phyloP scores from a whole-genome alignment of 2,329 filamentous ascomycete species.

The Cordyceps militaris region DNA sequence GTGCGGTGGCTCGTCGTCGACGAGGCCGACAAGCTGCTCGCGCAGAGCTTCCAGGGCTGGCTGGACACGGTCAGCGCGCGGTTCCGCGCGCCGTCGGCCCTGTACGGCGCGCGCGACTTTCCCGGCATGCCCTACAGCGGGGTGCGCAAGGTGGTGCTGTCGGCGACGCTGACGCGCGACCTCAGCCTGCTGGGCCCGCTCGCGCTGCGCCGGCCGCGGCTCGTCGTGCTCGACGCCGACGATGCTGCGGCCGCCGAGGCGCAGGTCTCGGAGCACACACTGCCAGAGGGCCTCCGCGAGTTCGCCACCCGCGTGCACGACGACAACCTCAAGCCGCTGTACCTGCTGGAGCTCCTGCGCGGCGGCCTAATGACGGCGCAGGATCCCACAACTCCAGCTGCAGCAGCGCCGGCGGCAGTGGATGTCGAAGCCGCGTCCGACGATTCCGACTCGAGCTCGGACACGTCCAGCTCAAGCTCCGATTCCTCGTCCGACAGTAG shows the following conservation, averaged over 20 bases:
- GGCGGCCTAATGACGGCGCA: constrained; percentile 40
- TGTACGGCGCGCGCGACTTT: constrained; percentile 47
- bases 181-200: constrained; percentile 71
- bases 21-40: constrained; percentile 85
- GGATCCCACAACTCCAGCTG: constrained; percentile 1
- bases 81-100: constrained; percentile 40
- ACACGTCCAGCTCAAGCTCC: constrained; percentile 17
- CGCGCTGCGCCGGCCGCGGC: constrained; percentile 62
- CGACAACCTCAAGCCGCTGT: constrained; percentile 69
- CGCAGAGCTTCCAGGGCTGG: constrained; percentile 92
- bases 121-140: constrained; percentile 44
- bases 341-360: constrained; percentile 70
- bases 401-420: not conserved
- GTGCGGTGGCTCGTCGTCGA: constrained; percentile 88
- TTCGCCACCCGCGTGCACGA: constrained; percentile 62
- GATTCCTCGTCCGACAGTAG: constrained; percentile 16
- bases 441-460: constrained; percentile 25
- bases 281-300: constrained; percentile 61
- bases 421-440: constrained; percentile 15
- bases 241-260: constrained; percentile 37
- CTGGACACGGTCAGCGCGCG: constrained; percentile 62
- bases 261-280: constrained; percentile 36
- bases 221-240: constrained; percentile 65
- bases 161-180: constrained; percentile 87
- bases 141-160: constrained; percentile 77